These are phyloP conservation scores for Hordeum vulgare DNA, from an alignment of 176 grass and related monocot genomes.

Conservation along the genomic window MorexV3_pseudomolecules_assembly NC_058522.1:462607081-462607580, in stretches of 20 bases:
- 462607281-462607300: not conserved
- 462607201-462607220: not conserved
- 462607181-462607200: not conserved
- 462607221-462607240: no score
- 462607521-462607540: not conserved
- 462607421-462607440: slow-evolving; percentile 32
- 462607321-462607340: not conserved
- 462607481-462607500: not conserved
- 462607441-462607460: not conserved
- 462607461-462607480: not conserved
- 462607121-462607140: not conserved
- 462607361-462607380: slow-evolving; percentile 17
- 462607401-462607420: no score
- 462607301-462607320: not conserved
- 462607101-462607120: not conserved
- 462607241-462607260: not conserved
- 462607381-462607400: not conserved
- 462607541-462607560: not conserved
- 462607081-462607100: not conserved
- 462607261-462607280: not conserved
- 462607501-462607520: not conserved
- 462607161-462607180: not conserved
- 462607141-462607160: slow-evolving; percentile 7
- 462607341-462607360: not conserved
- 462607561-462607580: not conserved